A percentile compares a stretch with the other conserved stretches of the same genome.
These are phyloP conservation scores for Massarina eburnea DNA, from an alignment of 2,329 filamentous ascomycete species.

Conservation along the genomic window DNA sequence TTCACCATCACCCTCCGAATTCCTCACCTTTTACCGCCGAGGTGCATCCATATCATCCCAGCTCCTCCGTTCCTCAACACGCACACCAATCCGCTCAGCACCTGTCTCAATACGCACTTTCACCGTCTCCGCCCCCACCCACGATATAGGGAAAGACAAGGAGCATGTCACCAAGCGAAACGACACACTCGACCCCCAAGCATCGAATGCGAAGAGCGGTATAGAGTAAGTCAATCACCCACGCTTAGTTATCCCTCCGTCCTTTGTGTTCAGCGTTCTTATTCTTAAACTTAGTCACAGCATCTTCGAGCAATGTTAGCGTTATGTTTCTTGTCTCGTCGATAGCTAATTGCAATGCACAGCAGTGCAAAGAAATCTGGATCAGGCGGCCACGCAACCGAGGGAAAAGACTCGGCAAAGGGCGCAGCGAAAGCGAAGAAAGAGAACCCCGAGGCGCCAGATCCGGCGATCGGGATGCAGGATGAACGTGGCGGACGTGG, in stretches of 20 bases:
- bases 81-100: conserved; percentile 11
- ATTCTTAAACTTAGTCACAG: neutral
- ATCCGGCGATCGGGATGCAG: conserved; percentile 52
- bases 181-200: conserved; percentile 40
- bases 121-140: conserved; percentile 8
- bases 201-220: conserved; percentile 29
- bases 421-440: conserved; percentile 47
- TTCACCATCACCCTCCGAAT: conserved; percentile 40
- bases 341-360: conserved; percentile 3
- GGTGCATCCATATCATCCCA: conserved; percentile 10
- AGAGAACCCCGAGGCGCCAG: conserved; percentile 52
- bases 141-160: conserved; percentile 20
- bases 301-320: neutral
- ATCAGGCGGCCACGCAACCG: conserved; percentile 45
- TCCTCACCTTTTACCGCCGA: conserved; percentile 43
- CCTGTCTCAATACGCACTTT: conserved; percentile 15
- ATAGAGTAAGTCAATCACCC: conserved; percentile 44
- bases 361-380: conserved; percentile 29
- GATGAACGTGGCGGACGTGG: conserved; percentile 53
- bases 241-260: conserved; percentile 4
- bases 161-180: conserved; percentile 29
- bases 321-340: neutral
- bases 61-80: neutral
- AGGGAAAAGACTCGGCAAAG: conserved; percentile 40
- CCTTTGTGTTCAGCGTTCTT: neutral